Base-by-base conservation (phyloP, 73 alveolate genomes). In the Uronychia setigera region DNA sequence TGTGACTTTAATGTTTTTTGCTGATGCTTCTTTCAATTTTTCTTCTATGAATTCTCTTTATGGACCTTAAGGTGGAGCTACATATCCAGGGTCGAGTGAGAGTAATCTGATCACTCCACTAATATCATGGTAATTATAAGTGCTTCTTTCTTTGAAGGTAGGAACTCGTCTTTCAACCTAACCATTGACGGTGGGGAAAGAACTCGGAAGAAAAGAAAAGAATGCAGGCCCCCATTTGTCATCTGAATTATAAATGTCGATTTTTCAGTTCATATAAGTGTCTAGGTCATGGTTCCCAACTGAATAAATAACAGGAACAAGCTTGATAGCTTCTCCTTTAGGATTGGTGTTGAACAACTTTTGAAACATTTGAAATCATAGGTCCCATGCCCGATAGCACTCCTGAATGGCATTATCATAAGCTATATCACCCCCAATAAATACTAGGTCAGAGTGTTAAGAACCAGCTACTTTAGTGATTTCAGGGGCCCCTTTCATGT, bases 361-460 rank as follows among this genome's bases (percentile, higher is more conserved):
- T 29, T 74, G 82, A 60, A 89, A 81, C n/a, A 46, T 5, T 19
- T 46, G 67, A 26, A 81, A 46, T 58, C 60, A 74, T 34, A 83
- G 35, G 80, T 91, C 95, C 83, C 82, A 91, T 0, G 93, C 77
- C 28, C 88, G 60, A 74, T 87, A 92, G 57, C 96, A 92, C 33
- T 87, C 92, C 28, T 74, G 29, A 33, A 87, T 80, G 1, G 90
- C 92, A 83, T 92, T 92, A 60, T 92, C 96, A 79, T 92, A 92
- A n/a, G 92, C 94, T 0, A 92, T 85, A 74, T 92, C 96, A 19
- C 96, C 96, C 31, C 96, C 96, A 5, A 92, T 82, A 78, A 92
- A 78, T n/a, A 92, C 75, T 9, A 88, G 84, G 85, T 92, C 92
- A 1, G 96, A 92, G 57, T 92, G 35, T 0, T n/a, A n/a, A 1